Percentiles rank a stretch among this genome's conserved stretches.
These are phyloP conservation scores for Tylopilus sp. DNA, from an alignment of 768 basidiomycete genomes.

Conservation along the genomic window DNA sequence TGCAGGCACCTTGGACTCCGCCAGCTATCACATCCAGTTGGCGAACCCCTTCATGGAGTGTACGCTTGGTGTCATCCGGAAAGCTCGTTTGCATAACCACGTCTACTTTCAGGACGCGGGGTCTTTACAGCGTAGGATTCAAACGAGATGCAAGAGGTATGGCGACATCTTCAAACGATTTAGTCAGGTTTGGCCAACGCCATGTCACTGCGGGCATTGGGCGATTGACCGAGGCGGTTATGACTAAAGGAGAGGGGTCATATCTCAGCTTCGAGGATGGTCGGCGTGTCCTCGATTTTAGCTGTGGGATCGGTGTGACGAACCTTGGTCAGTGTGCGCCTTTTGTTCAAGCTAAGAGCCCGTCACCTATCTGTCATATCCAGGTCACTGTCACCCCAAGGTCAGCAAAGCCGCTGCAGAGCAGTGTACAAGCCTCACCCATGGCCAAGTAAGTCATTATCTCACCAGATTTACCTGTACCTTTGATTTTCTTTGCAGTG, in stretches of 20 bases:
- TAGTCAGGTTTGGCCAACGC: constrained; percentile 38
- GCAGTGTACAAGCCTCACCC: constrained; percentile 78
- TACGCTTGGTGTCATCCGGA: constrained; percentile 10
- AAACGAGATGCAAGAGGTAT: constrained; percentile 14
- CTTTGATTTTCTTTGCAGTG: constrained; percentile 48
- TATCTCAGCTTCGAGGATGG: constrained; percentile 75
- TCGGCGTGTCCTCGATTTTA: constrained; percentile 76
- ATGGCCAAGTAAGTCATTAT: constrained; percentile 57
- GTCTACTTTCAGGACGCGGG: constrained; percentile 2
- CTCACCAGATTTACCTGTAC: neutral
- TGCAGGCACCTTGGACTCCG: neutral
- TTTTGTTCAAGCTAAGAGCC: neutral
- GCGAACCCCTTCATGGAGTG: constrained; percentile 1
- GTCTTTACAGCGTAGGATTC: neutral
- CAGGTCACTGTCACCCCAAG: constrained; percentile 85
- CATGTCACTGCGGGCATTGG: constrained; percentile 46
- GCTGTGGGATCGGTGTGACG: constrained; percentile 84
- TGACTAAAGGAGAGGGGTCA: constrained; percentile 67
- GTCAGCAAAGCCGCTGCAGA: constrained; percentile 87
- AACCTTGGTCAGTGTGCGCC: constrained; percentile 55
- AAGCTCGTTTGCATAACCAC: neutral
- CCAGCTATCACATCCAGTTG: neutral
- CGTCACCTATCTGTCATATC: neutral
- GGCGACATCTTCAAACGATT: constrained; percentile 18
- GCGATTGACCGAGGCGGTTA: constrained; percentile 48